Percentiles rank a stretch among this genome's conserved stretches.
These are phyloP conservation scores for Melaleuca quinquenervia DNA, from an alignment of 345 rosid genomes.

Conservation along the genomic window DNA sequence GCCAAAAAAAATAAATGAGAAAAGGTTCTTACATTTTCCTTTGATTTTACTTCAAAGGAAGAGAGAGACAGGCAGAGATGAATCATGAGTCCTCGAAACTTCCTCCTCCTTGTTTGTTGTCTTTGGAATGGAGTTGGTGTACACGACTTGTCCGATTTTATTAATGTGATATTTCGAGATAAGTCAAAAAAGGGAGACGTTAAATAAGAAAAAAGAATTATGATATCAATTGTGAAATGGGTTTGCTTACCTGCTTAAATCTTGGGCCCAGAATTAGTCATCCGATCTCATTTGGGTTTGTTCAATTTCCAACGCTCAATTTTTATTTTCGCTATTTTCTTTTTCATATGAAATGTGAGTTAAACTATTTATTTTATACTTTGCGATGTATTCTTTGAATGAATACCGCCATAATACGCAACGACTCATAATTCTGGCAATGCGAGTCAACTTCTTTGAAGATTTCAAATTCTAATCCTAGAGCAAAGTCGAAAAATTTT, in stretches of 20 bases:
- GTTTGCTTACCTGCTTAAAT: neutral
- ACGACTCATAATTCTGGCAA: too few relatives aligned
- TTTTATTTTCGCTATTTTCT: neutral
- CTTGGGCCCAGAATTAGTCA: neutral
- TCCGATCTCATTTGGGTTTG: neutral
- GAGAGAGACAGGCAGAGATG: neutral
- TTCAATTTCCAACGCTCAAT: neutral
- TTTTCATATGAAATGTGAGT: neutral
- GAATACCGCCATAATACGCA: neutral
- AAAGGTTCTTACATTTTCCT: neutral
- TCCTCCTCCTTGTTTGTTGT: neutral
- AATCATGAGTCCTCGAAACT: neutral
- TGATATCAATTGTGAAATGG: neutral
- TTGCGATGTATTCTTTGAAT: rapidly evolving
- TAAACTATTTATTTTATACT: neutral
- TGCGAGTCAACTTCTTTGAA: neutral
- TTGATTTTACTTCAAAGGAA: neutral
- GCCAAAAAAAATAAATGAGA: neutral
- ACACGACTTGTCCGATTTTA: neutral
- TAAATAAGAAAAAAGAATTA: neutral
- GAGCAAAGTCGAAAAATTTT: neutral
- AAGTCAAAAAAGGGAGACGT: neutral
- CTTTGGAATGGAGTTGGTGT: neutral
- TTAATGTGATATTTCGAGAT: neutral
- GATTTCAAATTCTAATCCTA: neutral